These are phyloP conservation scores for Galerina sulciceps DNA, from an alignment of 768 basidiomycete species.

Conservation along the genomic window DNA sequence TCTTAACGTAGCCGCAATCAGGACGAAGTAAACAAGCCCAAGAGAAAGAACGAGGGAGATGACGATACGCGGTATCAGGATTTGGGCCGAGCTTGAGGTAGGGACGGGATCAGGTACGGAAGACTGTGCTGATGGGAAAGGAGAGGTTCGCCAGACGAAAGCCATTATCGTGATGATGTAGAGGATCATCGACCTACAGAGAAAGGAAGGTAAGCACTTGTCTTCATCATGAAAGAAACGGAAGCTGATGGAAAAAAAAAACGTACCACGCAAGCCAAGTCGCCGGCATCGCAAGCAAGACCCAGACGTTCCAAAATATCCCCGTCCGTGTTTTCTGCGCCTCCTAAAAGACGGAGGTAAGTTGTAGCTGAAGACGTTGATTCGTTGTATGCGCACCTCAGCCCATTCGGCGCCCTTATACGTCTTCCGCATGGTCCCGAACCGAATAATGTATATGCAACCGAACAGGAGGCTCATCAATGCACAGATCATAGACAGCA, in stretches of 20 bases:
- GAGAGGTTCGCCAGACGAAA: slow-evolving; percentile 57
- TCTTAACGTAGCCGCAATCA: slow-evolving; percentile 58
- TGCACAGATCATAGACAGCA: slow-evolving; percentile 61
- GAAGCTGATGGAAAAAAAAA: not conserved
- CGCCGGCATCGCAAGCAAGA: slow-evolving; percentile 65
- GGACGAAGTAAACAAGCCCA: slow-evolving; percentile 54
- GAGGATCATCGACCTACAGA: slow-evolving; percentile 57
- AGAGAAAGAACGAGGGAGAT: slow-evolving; percentile 51
- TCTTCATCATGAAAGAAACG: not conserved
- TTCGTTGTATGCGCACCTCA: slow-evolving; percentile 37
- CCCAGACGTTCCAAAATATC: slow-evolving; percentile 68
- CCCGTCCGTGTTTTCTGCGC: slow-evolving; percentile 38
- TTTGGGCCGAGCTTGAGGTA: slow-evolving; percentile 15
- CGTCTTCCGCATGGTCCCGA: slow-evolving; percentile 67
- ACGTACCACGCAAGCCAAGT: slow-evolving; percentile 65
- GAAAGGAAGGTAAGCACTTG: not conserved
- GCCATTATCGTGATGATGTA: slow-evolving; percentile 61
- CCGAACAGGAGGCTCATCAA: slow-evolving; percentile 68
- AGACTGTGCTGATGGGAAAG: slow-evolving; percentile 18
- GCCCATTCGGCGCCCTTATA: slow-evolving; percentile 70
- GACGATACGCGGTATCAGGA: slow-evolving; percentile 42
- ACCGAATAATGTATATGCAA: slow-evolving; percentile 67
- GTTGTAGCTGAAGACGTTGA: not conserved
- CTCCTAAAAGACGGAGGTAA: slow-evolving; percentile 41
- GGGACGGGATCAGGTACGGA: slow-evolving; percentile 9